Percentiles rank a stretch among this genome's conserved stretches.
Evolutionary conservation across 192 early-diverging fungal species (phyloP).

Genomic region (Cetraspora pellucida): DNA sequence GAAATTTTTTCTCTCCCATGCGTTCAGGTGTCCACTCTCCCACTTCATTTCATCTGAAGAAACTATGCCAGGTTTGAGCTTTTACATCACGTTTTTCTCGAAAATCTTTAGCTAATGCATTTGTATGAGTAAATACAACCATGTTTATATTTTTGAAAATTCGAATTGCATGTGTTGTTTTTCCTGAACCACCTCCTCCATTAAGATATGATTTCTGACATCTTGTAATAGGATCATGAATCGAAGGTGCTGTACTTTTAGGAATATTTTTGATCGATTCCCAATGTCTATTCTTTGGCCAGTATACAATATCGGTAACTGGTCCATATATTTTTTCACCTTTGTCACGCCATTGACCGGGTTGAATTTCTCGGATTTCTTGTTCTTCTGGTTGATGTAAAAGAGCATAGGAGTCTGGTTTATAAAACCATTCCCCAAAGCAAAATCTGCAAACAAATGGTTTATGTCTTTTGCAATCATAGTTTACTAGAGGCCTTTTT

Average conservation of each 20-base stretch:
- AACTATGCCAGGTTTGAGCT: no score
- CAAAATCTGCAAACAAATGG: neutral
- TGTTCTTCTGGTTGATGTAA: neutral
- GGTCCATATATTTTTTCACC: conserved; percentile 8
- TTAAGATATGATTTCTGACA: conserved; percentile 17
- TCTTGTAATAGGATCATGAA: conserved; percentile 25
- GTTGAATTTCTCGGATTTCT: conserved; percentile 6
- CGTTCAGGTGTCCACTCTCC: no score
- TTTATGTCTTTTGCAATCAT: neutral
- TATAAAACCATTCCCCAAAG: conserved; percentile 8
- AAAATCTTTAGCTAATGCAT: conserved; percentile 28
- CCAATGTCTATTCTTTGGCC: no score
- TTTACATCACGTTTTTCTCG: conserved; percentile 25
- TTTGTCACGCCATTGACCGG: neutral
- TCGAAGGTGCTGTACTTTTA: conserved; percentile 12
- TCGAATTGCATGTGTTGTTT: conserved; percentile 26
- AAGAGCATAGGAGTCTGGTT: neutral
- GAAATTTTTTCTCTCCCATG: no score
- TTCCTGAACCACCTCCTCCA: conserved; percentile 12
- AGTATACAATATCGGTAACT: neutral
- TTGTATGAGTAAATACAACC: conserved; percentile 8
- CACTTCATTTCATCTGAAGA: no score
- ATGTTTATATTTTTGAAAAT: conserved; percentile 18
- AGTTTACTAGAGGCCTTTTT: no score
- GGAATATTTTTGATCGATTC: no score